Base-by-base conservation (phyloP, 169 alveolate genomes). In the Theileria annulata region DNA sequence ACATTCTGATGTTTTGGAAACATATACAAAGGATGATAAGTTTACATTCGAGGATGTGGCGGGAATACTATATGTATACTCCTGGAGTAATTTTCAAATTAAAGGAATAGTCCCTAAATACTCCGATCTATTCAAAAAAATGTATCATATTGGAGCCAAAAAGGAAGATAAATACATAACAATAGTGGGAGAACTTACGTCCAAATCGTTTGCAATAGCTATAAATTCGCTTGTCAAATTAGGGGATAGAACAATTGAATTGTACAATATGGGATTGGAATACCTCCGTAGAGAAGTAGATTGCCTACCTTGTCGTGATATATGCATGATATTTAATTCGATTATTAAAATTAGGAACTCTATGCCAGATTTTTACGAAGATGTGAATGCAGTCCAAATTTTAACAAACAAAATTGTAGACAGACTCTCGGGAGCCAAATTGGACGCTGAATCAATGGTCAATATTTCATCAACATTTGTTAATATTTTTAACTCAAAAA, bases 11-110 rank as follows among this genome's bases (percentile, higher is more conserved):
- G 17, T 56, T 4, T 19, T 13, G 3, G 33, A 25, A 25, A 25
- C 10, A 0, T 4, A 25, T 25, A 27, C 33, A 48, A 42, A 73
- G 28, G 77, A 70, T 35, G 54, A 51, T 27, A n/a, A 63, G 35
- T 81, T 74, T 25, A 49, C 71, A 74, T 81, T 81, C 48, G 88
- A 81, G 67, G 88, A 81, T 54, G 0, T 81, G 23, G 88, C 80
- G 0, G 88, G 88, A 1, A 81, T 81, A 19, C 19, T 81, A 27
- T 71, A 81, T 23, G 77, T 79, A 21, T 42, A 70, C 51, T n/a
- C 69, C 21, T 56, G 37, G 30, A 25, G 56, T 56, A 60, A 66
- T 30, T 67, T 67, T 15, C 75, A n/a, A 3, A 21, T 81, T 17
- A 58, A 27, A 9, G 23, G 21, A 5, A 77, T 70, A 31, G 28